A percentile compares a stretch with the other conserved stretches of the same genome.
These are phyloP conservation scores for Gracilaria caudata DNA, from an alignment of 23 red algal genomes.

Conservation along the genomic window DNA sequence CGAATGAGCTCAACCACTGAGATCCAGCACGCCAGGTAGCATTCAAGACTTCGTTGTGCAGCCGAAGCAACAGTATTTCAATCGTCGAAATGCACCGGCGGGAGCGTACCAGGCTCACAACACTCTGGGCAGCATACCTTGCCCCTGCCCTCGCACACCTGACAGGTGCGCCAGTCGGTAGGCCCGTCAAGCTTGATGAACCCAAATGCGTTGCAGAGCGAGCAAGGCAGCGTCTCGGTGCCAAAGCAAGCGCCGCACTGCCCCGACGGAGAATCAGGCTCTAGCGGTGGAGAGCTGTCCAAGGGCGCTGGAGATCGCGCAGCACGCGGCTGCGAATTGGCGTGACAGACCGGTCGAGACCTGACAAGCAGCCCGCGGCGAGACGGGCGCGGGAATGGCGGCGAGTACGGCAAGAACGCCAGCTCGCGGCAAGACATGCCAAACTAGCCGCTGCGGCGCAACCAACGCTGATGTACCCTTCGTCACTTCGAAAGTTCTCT, in stretches of 20 bases:
- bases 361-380: not conserved
- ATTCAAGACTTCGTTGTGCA: too few relatives aligned
- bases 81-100: conserved; percentile 16
- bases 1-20: too few relatives aligned
- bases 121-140: conserved; percentile 37
- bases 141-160: conserved; percentile 27
- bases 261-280: not conserved
- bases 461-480: too few relatives aligned
- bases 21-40: too few relatives aligned
- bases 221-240: conserved; percentile 6
- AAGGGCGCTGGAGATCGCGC: not conserved
- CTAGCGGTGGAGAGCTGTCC: not conserved
- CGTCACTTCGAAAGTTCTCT: too few relatives aligned
- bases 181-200: conserved; percentile 38
- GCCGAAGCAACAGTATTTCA: not conserved
- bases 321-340: not conserved
- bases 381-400: not conserved
- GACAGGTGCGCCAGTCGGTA: conserved; percentile 62
- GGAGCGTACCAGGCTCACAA: not conserved
- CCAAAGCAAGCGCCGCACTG: conserved; percentile 12
- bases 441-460: too few relatives aligned
- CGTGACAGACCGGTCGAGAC: not conserved
- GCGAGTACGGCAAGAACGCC: not conserved
- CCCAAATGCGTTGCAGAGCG: conserved; percentile 51
- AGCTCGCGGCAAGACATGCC: not conserved